Evolutionary conservation across 257 asterid genomes (phyloP), one percentile per base, ranked within the genome.

Genomic region (Solanum pimpinellifolium): DNA sequence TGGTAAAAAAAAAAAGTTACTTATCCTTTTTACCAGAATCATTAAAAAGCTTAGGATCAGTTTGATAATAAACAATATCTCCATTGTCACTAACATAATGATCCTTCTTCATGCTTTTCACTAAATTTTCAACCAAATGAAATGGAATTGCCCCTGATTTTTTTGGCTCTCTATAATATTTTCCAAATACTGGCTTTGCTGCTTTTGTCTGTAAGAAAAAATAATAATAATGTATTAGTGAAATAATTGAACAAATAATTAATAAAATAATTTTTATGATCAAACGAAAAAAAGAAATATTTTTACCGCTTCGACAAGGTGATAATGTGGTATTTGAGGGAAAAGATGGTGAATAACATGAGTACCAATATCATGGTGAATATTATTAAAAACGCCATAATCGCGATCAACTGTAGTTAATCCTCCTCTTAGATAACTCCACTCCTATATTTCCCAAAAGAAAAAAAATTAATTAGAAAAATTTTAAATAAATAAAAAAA

Each of bases 281-380:
- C n/a, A 37, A 73, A 73, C 13, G 42, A 42, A 21, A 68, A 80
- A 31, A 3, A 59, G 33, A 65, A 39, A 59, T 89, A 33, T 33
- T 33, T 33, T 88, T 88, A 96, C 99, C 90, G 99, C 99, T 84
- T 96, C 99, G 1, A 89, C 89, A 10, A 96, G 87, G 89, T 96
- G 97, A 81, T 96, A 96, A 87, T 96, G 99, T 27, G 98, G 98
- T 87, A 95, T 96, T 90, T 95, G 99, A 88, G 99, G 99, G 56
- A 96, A 96, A 46, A 96, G 94, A 78, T 96, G 99, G 87, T 96
- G 98, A 27, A 95, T 89, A 76, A 96, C 98, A 41, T 96, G 99
- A 65, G 99, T 95, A 86, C 99, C 99, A 88, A 96, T 95, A 70
- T 96, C 98, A 69, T 95, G 99, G 31, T 96, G 99, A 82, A 96